A percentile compares a stretch with the other conserved stretches of the same genome.
Conservation (phyloP, 1,139 yeast genomes). For the Candida anutae region DNA sequence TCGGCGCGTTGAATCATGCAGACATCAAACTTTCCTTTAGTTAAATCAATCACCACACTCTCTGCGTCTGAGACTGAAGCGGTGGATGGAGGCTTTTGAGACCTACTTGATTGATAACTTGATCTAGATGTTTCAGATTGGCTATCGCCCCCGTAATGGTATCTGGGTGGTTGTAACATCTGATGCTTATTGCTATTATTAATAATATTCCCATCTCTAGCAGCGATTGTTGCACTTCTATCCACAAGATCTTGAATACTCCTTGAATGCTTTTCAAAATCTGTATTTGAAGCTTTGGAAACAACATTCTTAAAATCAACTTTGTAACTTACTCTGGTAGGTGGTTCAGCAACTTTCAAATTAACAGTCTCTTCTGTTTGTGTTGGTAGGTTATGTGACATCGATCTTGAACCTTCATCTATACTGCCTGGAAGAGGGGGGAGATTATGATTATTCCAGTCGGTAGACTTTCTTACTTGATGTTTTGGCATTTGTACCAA, state of each 20-base stretch:
- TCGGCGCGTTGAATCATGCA: conserved; percentile 29
- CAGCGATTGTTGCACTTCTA: neutral
- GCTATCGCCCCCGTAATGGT: conserved; percentile 1
- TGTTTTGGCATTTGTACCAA: too few relatives aligned
- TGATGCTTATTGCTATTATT: too few relatives aligned
- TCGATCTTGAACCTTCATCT: too few relatives aligned
- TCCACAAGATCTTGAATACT: neutral
- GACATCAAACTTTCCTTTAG: conserved; percentile 32
- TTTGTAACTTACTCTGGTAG: conserved; percentile 27
- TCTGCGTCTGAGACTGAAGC: conserved; percentile 25
- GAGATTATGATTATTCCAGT: too few relatives aligned
- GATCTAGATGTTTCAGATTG: conserved; percentile 13
- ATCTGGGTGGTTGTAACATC: too few relatives aligned
- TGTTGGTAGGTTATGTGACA: too few relatives aligned
- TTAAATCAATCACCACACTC: conserved; percentile 35
- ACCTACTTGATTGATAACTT: conserved; percentile 23
- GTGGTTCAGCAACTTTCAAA: conserved; percentile 32
- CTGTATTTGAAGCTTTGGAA: conserved; percentile 12
- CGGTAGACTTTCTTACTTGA: too few relatives aligned
- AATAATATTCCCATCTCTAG: neutral
- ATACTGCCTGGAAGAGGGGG: too few relatives aligned
- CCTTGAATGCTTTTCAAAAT: neutral
- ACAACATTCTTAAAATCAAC: conserved; percentile 33
- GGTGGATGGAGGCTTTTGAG: conserved; percentile 12
- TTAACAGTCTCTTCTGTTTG: conserved; percentile 8